Evolutionary conservation across 495 filamentous ascomycete species (phyloP).

Genomic region (Neurospora sp.): DNA sequence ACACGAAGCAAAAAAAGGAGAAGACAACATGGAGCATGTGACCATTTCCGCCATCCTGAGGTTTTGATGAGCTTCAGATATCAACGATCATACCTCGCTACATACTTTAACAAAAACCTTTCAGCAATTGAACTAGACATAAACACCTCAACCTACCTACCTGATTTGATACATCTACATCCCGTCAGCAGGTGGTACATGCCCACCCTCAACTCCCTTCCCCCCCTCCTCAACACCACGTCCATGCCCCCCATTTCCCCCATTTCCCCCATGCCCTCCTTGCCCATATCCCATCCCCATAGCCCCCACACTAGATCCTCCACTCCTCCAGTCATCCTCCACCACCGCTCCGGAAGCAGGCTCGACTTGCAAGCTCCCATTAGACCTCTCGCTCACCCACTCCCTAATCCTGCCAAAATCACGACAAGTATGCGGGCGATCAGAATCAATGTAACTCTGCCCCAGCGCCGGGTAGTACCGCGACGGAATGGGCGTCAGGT

Average conservation of each 20-base stretch:
- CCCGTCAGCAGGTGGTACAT: neutral
- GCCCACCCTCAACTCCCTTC: neutral
- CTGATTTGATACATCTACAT: neutral
- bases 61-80: neutral
- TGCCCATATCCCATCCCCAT: neutral
- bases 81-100: neutral
- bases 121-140: neutral
- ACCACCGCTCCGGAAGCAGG: neutral
- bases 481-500: constrained; percentile 4
- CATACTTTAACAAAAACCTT: neutral
- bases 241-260: neutral
- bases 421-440: neutral
- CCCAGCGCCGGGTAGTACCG: neutral
- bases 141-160: no score
- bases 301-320: neutral
- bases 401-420: neutral
- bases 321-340: neutral
- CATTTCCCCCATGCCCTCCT: neutral
- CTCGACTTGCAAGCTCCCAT: neutral
- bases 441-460: neutral
- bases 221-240: neutral
- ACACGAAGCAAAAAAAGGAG: no score
- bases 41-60: no score
- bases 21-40: no score
- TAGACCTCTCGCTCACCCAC: constrained; percentile 1